A percentile compares a stretch with the other conserved stretches of the same genome.
These are phyloP conservation scores for Botryotinia calthae DNA, from an alignment of 2,329 filamentous ascomycete species.

Conservation along the genomic window DNA sequence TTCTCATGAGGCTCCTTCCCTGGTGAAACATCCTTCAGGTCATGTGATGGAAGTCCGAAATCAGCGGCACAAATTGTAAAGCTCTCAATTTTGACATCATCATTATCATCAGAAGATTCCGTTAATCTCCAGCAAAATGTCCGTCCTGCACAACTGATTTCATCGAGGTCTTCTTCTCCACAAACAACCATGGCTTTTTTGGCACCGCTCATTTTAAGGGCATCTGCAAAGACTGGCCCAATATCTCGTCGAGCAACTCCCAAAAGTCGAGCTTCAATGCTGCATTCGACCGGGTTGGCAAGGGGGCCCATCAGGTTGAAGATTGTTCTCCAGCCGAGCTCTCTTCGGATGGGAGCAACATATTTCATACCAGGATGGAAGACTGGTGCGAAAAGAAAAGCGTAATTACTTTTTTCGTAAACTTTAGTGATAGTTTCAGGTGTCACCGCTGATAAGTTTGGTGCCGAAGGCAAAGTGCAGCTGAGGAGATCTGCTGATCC, in stretches of 20 bases:
- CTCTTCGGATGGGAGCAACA: slow-evolving; percentile 79
- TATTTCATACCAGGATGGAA: slow-evolving; percentile 95
- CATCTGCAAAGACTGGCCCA: slow-evolving; percentile 84
- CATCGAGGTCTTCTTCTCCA: slow-evolving; percentile 91
- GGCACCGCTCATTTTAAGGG: slow-evolving; percentile 70
- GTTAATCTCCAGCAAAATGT: slow-evolving; percentile 86
- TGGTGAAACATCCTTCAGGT: slow-evolving; percentile 74
- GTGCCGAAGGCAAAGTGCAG: slow-evolving; percentile 68
- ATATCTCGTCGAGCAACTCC: slow-evolving; percentile 87
- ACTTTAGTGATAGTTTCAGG: slow-evolving; percentile 68
- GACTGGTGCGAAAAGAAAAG: slow-evolving; percentile 91
- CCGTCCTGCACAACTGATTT: slow-evolving; percentile 85
- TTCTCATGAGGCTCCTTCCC: slow-evolving; percentile 87
- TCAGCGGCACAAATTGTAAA: slow-evolving; percentile 80
- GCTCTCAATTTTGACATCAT: slow-evolving; percentile 61
- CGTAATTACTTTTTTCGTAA: slow-evolving; percentile 82
- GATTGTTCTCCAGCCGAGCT: slow-evolving; percentile 91
- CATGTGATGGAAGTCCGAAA: slow-evolving; percentile 76
- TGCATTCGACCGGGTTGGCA: slow-evolving; percentile 81
- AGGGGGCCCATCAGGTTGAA: slow-evolving; percentile 96
- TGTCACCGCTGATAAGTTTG: slow-evolving; percentile 70
- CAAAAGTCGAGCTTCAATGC: slow-evolving; percentile 86
- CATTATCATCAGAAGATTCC: slow-evolving; percentile 42
- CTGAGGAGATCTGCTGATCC: slow-evolving; percentile 90
- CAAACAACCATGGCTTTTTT: slow-evolving; percentile 88